Base-by-base conservation (phyloP, 768 basidiomycete species). In the Pholiota molesta region DNA sequence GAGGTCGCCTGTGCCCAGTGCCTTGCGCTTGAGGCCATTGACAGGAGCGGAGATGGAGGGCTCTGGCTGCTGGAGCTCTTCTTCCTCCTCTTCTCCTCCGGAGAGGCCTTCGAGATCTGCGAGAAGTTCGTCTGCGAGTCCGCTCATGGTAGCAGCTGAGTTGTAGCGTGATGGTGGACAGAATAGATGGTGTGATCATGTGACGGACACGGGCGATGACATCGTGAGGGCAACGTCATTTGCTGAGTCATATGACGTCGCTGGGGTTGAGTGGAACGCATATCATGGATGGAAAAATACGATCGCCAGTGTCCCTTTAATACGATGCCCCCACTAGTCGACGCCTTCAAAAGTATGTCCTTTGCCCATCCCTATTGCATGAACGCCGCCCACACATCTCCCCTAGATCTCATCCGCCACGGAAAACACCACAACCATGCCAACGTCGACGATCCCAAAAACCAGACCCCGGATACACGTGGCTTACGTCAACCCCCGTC, bases 91-190 rank as follows among this genome's bases (percentile, higher is more conserved):
- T 51, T 87, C 86, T 33, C 82, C 90, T 62, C 88, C 91, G 5
- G 91, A 93, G 59, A 94, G 83, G 52, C 87, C 93, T 51, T 96
- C 94, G 14, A 97, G 87, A 75, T 97, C 96, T 31, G 94, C 94
- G 16, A 97, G 80, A 17, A 98, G 88, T 72, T 97, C 94, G 77
- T 98, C 91, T 21, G 94, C 97, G 29, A 98, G 86, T 55, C 86
- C 86, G 70, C 87, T 88, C 91, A 94, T 94, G n/a, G n/a, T n/a
- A n/a, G n/a, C n/a, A n/a, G n/a, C n/a, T n/a, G n/a, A n/a, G n/a
- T n/a, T n/a, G n/a, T n/a, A n/a, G n/a, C n/a, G 5, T 33, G 28
- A 45, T 16, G 51, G 49, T 49, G 8, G 40, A 11, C 1, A 11
- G 19, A 19, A 16, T 13, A 37, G 10, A 16, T 9, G 7, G 11